These are phyloP conservation scores for Boehmeria nivea DNA, from an alignment of 306 rosid genomes.

Conservation along the genomic window DNA sequence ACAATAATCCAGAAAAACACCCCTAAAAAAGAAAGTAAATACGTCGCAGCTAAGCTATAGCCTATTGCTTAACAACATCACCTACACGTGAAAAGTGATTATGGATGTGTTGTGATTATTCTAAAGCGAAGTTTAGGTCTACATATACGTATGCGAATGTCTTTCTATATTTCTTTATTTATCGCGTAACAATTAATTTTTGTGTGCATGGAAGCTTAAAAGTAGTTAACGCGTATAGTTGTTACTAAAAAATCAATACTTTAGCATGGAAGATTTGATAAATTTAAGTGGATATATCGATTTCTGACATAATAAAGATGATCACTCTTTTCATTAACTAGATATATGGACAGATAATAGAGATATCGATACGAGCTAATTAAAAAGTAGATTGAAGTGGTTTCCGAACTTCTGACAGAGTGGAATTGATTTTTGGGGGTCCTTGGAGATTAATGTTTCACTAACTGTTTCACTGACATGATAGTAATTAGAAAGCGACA, in stretches of 20 bases:
- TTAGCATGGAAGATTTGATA: no score
- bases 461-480: constrained; percentile 3
- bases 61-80: not conserved
- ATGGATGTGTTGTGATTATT: not conserved
- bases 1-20: not conserved
- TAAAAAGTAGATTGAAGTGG: not conserved
- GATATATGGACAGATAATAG: not conserved
- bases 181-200: no score
- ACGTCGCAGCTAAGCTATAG: not conserved
- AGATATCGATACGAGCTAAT: not conserved
- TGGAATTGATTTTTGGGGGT: constrained; percentile 4
- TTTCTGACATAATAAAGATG: no score
- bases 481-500: not conserved
- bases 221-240: not conserved
- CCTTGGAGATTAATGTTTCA: not conserved
- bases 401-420: constrained; percentile 7
- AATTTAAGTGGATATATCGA: no score
- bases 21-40: not conserved
- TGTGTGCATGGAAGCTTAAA: not conserved
- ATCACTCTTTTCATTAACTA: not conserved
- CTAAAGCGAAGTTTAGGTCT: no score
- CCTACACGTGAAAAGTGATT: constrained; percentile 4
- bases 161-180: no score
- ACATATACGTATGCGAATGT: no score
- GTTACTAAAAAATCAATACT: not conserved